Percentiles rank a stretch among this genome's conserved stretches.
Conservation (phyloP, 108 stramenopile species). For the Stephanodiscus triporus region DNA sequence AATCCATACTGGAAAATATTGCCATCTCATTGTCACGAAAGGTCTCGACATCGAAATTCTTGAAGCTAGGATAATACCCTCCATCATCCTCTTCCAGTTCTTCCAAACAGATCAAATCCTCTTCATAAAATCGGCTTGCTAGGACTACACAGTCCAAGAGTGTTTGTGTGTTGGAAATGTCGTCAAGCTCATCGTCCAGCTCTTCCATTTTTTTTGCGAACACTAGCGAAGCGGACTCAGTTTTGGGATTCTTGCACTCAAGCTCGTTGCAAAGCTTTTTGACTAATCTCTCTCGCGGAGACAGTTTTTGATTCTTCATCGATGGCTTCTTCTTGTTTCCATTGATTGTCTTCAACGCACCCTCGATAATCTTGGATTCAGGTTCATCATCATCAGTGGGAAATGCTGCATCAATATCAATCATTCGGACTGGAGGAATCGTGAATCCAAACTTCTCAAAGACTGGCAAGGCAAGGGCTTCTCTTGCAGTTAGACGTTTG, state of each 20-base stretch:
- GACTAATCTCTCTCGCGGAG: constrained; percentile 56
- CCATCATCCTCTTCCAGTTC: constrained; percentile 60
- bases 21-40: constrained; percentile 76
- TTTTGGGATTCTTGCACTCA: constrained; percentile 72
- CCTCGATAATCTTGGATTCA: constrained; percentile 36
- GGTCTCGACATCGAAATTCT: constrained; percentile 57
- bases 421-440: constrained; percentile 35
- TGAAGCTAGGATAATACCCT: constrained; percentile 43
- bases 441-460: constrained; percentile 71
- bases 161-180: constrained; percentile 60
- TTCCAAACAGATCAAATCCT: constrained; percentile 45
- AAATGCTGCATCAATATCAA: constrained; percentile 47
- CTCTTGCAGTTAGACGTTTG: constrained; percentile 64
- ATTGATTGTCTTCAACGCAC: constrained; percentile 17
- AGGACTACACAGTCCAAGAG: constrained; percentile 77
- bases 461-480: constrained; percentile 63
- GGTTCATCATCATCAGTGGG: constrained; percentile 26
- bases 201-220: constrained; percentile 69
- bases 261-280: constrained; percentile 60
- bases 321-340: constrained; percentile 31
- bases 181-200: constrained; percentile 70
- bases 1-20: constrained; percentile 77
- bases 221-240: constrained; percentile 58
- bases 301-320: constrained; percentile 44
- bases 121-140: constrained; percentile 79